Percentiles rank a stretch among this genome's conserved stretches.
Conservation (phyloP, 2,329 filamentous ascomycete species). For the Aspergillus spinulosporus region DNA sequence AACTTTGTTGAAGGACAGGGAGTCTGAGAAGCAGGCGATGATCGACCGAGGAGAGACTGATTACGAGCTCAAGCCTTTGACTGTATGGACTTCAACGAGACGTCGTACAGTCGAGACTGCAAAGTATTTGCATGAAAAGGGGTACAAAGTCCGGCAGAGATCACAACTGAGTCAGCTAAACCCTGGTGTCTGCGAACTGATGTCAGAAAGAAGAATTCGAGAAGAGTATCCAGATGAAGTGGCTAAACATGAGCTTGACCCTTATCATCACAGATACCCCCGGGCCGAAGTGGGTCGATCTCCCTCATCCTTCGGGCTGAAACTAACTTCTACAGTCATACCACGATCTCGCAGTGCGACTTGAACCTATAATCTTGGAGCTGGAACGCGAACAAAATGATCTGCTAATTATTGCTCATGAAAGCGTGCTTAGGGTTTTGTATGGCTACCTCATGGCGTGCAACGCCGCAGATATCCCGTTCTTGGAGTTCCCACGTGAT, state of each 20-base stretch:
- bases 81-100: conserved; percentile 92
- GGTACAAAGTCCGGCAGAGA: conserved; percentile 84
- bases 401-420: conserved; percentile 96
- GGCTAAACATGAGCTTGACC: conserved; percentile 86
- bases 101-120: conserved; percentile 88
- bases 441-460: conserved; percentile 99
- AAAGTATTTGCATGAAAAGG: conserved; percentile 72
- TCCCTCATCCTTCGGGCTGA: neutral
- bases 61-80: conserved; percentile 73
- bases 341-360: conserved; percentile 93
- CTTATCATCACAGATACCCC: conserved; percentile 95
- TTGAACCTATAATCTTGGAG: conserved; percentile 97
- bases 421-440: conserved; percentile 92
- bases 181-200: conserved; percentile 91
- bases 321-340: conserved; percentile 67
- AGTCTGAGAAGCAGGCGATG: conserved; percentile 72
- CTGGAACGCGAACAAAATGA: conserved; percentile 96
- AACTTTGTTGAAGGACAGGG: conserved; percentile 76
- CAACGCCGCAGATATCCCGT: conserved; percentile 90
- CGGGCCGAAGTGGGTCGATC: conserved; percentile 72
- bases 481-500: conserved; percentile 87
- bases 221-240: conserved; percentile 86
- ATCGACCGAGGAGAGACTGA: conserved; percentile 67
- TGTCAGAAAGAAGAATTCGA: conserved; percentile 80
- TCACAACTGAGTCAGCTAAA: conserved; percentile 98